Base-by-base conservation (phyloP, 192 early-diverging fungal species). In the Coemansia sp. region DNA sequence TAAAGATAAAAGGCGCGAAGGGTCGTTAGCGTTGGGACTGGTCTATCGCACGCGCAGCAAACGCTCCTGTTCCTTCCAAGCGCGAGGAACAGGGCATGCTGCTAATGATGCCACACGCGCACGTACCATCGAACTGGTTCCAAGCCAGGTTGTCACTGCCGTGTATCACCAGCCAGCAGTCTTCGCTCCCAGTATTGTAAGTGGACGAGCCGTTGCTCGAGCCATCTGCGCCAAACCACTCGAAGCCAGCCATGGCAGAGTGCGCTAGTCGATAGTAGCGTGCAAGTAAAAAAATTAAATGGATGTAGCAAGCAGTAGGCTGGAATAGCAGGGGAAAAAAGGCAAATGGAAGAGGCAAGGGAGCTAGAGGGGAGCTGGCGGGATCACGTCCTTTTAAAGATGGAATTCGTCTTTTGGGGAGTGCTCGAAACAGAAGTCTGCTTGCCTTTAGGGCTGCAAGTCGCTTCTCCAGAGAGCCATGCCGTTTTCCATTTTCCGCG, bases 111-210 rank as follows among this genome's bases (percentile, higher is more conserved):
- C n/a, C n/a, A n/a, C n/a, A n/a, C n/a, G n/a, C n/a, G n/a, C n/a
- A n/a, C 45, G 45, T 51, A 53, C 49, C 53, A 37, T 71, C 53
- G 43, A 77, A 67, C 56, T 77, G 74, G 59, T 63, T 52, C 74
- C 74, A 77, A 2, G 62, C 39, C 31, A 77, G 60, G 42, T 51
- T 60, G 52, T 77, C 67, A 49, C 60, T 64, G 10, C 74, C 74
- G 27, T 58, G 64, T 33, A 70, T 77, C 19, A 58, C 65, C 1
- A 65, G 34, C 74, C 74, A 77, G 51, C 74, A 77, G 38, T 71
- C 74, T 8, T 70, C 74, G 53, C 43, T 59, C 22, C 74, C 74
- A 0, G 63, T 60, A 36, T 48, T 26, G 38, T 34, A 50, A 4
- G 51, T 35, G 32, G 30, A 15, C 22, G 19, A 36, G 50, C 66